Base-by-base conservation (phyloP, 306 rosid species). In the Cercis canadensis region DNA sequence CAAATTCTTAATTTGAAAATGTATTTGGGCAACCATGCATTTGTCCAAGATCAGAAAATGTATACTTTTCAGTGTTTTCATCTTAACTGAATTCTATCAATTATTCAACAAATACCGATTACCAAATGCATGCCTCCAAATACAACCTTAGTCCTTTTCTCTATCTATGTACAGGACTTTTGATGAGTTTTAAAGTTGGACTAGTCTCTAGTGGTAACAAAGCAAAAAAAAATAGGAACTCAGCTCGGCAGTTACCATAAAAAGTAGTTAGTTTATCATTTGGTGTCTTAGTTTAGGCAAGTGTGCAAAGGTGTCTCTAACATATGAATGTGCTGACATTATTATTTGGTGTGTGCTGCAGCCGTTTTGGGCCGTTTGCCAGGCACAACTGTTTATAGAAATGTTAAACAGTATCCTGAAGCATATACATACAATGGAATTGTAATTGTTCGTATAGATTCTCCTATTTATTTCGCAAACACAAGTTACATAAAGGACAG, bases 351-450 rank as follows among this genome's bases (percentile, higher is more conserved):
- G 53, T 71, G 67, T 67, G 32, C 72, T 84, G 75, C 95, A 94
- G 99, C 99, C 84, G 95, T 94, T 78, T 86, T 94, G 86, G 96
- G 99, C 65, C 96, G 99, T 66, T 93, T 94, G 87, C 99, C 99
- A 2, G 99, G 99, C 33, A 94, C 99, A 74, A 94, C 99, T 19
- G 85, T 94, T 19, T 91, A 89, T 67, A 87, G 99, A 86, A 94
- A 94, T 72, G 72, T 83, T 55, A 86, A 80, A 57, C 97, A 94
- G 76, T 94, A 90, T 83, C 97, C 96, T 11, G 97, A 94, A 81
- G 87, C 99, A 61, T 94, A 90, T 82, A 89, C 96, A 57, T 94
- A 91, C 78, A 87, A 94, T 78, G 99, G 99, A 55, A 89, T 91
- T 81, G 99, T 91, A 79, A 79, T 94, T 62, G 97, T 94, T 78